These are phyloP conservation scores for Catenaria anguillulae DNA, from an alignment of 371 early-diverging fungal genomes.

Conservation along the genomic window DNA sequence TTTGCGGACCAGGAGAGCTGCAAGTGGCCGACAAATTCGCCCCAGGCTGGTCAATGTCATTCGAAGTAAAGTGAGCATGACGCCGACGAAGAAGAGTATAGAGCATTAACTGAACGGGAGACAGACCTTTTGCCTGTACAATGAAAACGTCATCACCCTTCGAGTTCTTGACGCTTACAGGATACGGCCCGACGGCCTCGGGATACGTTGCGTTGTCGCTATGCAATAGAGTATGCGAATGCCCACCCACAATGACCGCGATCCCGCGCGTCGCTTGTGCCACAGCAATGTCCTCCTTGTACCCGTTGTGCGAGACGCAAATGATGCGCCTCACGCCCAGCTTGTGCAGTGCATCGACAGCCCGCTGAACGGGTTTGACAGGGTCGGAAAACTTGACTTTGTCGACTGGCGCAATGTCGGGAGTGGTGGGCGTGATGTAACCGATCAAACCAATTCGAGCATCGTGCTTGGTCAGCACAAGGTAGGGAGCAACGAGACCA, in stretches of 20 bases:
- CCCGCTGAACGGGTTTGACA: conserved; percentile 33
- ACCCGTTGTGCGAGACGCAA: conserved; percentile 53
- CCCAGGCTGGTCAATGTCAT: too few species aligned
- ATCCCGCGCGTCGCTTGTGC: conserved; percentile 36
- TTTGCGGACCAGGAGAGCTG: conserved; percentile 41
- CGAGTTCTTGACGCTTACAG: conserved; percentile 36
- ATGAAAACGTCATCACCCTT: conserved; percentile 39
- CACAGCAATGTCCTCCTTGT: conserved; percentile 37
- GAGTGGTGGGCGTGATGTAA: conserved; percentile 19
- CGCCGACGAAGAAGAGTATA: too few species aligned
- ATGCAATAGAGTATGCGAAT: conserved; percentile 48
- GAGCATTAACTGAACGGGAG: too few species aligned
- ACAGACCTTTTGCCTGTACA: conserved; percentile 31
- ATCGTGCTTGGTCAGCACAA: conserved; percentile 40
- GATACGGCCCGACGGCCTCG: conserved; percentile 31
- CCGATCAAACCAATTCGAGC: conserved; percentile 27
- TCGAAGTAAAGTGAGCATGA: too few species aligned
- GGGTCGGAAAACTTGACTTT: conserved; percentile 30
- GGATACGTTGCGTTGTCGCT: conserved; percentile 12
- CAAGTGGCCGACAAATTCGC: conserved; percentile 53
- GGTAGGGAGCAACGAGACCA: conserved; percentile 42
- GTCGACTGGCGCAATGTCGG: conserved; percentile 37
- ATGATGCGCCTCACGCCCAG: conserved; percentile 48
- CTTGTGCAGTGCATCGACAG: conserved; percentile 34
- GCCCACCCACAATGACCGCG: conserved; percentile 56